Percentiles rank a stretch among this genome's conserved stretches.
phyloP scores from a whole-genome alignment of 2,329 filamentous ascomycete species.

The Allantophomopsis cytisporea region DNA sequence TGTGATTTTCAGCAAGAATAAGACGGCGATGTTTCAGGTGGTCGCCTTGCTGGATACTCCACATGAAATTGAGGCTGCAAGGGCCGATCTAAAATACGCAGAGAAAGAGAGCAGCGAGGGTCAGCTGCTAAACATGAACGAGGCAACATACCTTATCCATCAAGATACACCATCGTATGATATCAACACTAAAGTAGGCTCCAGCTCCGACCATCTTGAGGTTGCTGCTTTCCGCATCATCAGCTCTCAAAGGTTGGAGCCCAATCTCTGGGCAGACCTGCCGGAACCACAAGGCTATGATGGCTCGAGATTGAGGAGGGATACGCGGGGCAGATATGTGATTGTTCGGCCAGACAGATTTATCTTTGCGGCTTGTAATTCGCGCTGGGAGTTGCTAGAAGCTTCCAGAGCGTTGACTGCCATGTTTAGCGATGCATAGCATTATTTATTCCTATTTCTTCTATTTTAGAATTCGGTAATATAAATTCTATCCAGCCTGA shows the following conservation, averaged over 20 bases:
- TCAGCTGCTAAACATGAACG: not conserved
- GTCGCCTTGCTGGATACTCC: constrained; percentile 13
- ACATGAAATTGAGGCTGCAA: not conserved
- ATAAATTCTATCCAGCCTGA: no score
- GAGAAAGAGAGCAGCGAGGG: not conserved
- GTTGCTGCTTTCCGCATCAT: not conserved
- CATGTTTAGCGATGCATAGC: no score
- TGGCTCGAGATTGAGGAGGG: constrained; percentile 12
- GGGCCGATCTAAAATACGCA: not conserved
- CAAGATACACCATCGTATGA: not conserved
- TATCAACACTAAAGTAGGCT: not conserved
- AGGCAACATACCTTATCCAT: not conserved
- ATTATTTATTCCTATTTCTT: no score
- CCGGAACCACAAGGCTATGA: constrained; percentile 16
- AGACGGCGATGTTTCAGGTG: constrained; percentile 18
- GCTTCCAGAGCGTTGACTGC: no score
- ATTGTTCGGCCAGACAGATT: constrained; percentile 20
- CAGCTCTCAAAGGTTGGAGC: constrained; percentile 1
- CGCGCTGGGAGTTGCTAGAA: no score
- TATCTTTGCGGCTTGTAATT: constrained; percentile 18
- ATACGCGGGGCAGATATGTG: constrained; percentile 11
- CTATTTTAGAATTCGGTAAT: no score
- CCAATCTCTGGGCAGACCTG: not conserved
- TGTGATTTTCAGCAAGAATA: constrained; percentile 14
- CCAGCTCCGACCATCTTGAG: not conserved